phyloP scores from a whole-genome alignment of 805 yeast genomes.

The Candida tallmaniae region DNA sequence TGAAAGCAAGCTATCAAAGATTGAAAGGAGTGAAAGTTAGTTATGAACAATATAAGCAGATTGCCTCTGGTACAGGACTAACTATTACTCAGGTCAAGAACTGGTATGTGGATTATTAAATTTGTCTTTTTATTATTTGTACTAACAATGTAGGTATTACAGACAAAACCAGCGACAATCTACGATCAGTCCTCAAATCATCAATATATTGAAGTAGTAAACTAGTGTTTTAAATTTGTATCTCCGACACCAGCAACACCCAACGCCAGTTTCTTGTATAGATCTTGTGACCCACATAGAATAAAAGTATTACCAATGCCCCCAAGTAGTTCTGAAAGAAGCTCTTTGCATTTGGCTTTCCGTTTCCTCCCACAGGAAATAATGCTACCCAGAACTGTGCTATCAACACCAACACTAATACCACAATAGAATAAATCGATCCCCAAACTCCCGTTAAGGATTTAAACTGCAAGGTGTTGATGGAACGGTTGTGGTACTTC shows the following conservation, averaged over 20 bases:
- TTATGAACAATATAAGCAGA: no score
- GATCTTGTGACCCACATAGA: slow-evolving; percentile 39
- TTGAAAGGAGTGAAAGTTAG: no score
- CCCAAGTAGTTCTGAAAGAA: slow-evolving; percentile 38
- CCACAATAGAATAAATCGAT: slow-evolving; percentile 28
- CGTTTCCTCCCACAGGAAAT: slow-evolving; percentile 29
- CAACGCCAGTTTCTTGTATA: slow-evolving; percentile 28
- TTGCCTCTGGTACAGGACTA: no score
- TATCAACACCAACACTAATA: slow-evolving; percentile 28
- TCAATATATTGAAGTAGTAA: no score
- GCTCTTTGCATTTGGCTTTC: slow-evolving; percentile 23
- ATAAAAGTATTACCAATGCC: slow-evolving; percentile 25
- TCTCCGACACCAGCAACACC: slow-evolving; percentile 26
- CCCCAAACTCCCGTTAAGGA: slow-evolving; percentile 36
- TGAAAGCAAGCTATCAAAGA: no score
- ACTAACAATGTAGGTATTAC: slow-evolving; percentile 37
- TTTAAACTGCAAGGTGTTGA: slow-evolving; percentile 27
- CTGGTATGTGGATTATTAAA: no score
- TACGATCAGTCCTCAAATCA: no score
- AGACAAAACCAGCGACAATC: no score
- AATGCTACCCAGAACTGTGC: slow-evolving; percentile 37
- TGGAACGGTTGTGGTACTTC: slow-evolving; percentile 25
- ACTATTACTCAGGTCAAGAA: no score
- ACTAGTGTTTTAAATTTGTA: slow-evolving; percentile 32
- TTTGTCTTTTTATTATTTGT: no score